Percentiles rank a stretch among this genome's conserved stretches.
phyloP scores from a whole-genome alignment of 2,329 filamentous ascomycete species.

The Alternaria longipes region DNA sequence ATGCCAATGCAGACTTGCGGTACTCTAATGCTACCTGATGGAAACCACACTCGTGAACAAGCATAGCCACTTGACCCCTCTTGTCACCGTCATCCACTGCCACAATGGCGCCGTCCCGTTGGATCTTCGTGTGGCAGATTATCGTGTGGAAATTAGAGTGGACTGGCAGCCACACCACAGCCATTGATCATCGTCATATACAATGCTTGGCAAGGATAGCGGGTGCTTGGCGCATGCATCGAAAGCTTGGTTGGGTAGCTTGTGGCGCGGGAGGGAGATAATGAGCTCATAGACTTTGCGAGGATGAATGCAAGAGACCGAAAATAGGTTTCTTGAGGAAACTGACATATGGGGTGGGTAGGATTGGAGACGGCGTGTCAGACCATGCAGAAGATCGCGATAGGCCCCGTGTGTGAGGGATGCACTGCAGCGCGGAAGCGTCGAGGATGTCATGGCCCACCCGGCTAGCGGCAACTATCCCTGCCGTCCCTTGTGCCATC shows the following conservation, averaged over 20 bases:
- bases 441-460: constrained; percentile 11
- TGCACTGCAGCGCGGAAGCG: constrained; percentile 8
- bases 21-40: neutral
- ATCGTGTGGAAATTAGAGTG: constrained; percentile 16
- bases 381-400: neutral
- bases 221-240: constrained; percentile 8
- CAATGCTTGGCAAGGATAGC: constrained; percentile 3
- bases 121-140: constrained; percentile 7
- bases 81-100: constrained; percentile 9
- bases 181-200: constrained; percentile 14
- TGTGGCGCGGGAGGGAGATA: constrained; percentile 1
- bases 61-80: constrained; percentile 5
- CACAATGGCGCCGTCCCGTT: constrained; percentile 6
- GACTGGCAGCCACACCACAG: constrained; percentile 18
- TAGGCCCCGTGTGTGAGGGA: neutral
- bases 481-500: constrained; percentile 21
- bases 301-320: neutral
- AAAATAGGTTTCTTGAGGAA: neutral
- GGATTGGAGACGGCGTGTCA: neutral
- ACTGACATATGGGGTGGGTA: neutral
- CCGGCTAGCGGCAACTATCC: constrained; percentile 29
- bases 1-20: neutral
- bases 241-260: constrained; percentile 7
- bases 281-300: constrained; percentile 15
- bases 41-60: neutral